Percentiles rank a stretch among this genome's conserved stretches.
Evolutionary conservation across 257 asterid genomes (phyloP).

Genomic region (Fraxinus quadrangulata): DNA sequence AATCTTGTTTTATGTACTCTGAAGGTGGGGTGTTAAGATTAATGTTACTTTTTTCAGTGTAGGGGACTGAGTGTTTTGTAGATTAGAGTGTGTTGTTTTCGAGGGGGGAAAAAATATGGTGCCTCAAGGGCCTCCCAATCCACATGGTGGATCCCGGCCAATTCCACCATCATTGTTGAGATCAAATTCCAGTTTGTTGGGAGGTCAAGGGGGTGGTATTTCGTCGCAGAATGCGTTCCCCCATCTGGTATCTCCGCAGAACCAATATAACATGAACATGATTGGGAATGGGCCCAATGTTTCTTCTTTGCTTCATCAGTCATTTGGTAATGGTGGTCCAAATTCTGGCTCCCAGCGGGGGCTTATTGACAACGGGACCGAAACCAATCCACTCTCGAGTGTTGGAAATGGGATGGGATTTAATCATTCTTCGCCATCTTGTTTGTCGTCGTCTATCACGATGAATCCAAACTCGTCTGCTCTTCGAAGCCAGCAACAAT

Average conservation of each 20-base stretch:
- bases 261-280: conserved; percentile 33
- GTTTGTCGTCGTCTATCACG: conserved; percentile 24
- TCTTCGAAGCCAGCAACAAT: neutral
- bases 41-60: conserved; percentile 27
- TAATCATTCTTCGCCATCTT: neutral
- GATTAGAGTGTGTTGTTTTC: conserved; percentile 17
- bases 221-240: conserved; percentile 62
- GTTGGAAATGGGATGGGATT: conserved; percentile 52
- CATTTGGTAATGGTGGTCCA: conserved; percentile 68
- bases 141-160: conserved; percentile 23
- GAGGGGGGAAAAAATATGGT: conserved; percentile 43
- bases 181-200: conserved; percentile 8
- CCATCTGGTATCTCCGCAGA: conserved; percentile 65
- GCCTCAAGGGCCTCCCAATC: conserved; percentile 74
- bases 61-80: conserved; percentile 19
- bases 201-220: conserved; percentile 74
- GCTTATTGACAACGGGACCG: conserved; percentile 6
- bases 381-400: neutral
- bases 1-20: neutral
- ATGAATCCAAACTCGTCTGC: neutral
- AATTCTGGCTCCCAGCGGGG: conserved; percentile 3
- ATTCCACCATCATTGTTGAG: conserved; percentile 16
- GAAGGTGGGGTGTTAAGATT: conserved; percentile 16
- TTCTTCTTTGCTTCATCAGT: conserved; percentile 49
- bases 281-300: conserved; percentile 1